phyloP scores from a whole-genome alignment of 2,329 filamentous ascomycete genomes.

The Hymenoscyphus fructigenus region DNA sequence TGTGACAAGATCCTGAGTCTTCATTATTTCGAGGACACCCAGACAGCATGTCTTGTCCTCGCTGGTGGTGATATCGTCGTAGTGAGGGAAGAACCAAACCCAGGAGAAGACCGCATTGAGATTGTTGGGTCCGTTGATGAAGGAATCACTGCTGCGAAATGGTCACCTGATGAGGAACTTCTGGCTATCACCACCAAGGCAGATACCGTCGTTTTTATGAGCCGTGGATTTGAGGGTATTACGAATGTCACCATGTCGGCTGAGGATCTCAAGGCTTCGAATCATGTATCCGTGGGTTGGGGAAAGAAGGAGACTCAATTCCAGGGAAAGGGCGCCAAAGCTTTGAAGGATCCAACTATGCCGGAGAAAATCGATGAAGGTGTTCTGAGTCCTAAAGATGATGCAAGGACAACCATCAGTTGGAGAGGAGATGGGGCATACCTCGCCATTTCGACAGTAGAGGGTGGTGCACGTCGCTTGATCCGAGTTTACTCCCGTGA shows the following conservation, averaged over 20 bases:
- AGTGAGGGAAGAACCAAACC: conserved; percentile 68
- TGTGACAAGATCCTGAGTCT: conserved; percentile 76
- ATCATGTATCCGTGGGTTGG: conserved; percentile 96
- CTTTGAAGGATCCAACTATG: conserved; percentile 88
- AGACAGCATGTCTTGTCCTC: conserved; percentile 77
- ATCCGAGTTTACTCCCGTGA: conserved; percentile 90
- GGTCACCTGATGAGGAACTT: conserved; percentile 95
- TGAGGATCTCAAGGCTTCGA: conserved; percentile 83
- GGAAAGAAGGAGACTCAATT: conserved; percentile 98
- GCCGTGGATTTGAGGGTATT: conserved; percentile 81
- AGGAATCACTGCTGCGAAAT: conserved; percentile 83
- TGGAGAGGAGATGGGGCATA: conserved; percentile 95
- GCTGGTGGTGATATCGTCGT: conserved; percentile 89
- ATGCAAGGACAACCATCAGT: conserved; percentile 70
- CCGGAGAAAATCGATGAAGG: conserved; percentile 90
- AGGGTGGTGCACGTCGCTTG: conserved; percentile 67
- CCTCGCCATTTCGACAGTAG: conserved; percentile 81
- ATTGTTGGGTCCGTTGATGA: conserved; percentile 93
- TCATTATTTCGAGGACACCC: conserved; percentile 81
- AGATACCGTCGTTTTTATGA: conserved; percentile 86
- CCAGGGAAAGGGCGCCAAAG: conserved; percentile 83
- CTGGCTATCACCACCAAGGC: conserved; percentile 79
- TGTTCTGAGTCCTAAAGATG: conserved; percentile 70
- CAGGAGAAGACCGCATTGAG: conserved; percentile 78
- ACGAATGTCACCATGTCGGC: conserved; percentile 68